Evolutionary conservation across 495 filamentous ascomycete genomes (phyloP).

Genomic region (Zalerion maritima): DNA sequence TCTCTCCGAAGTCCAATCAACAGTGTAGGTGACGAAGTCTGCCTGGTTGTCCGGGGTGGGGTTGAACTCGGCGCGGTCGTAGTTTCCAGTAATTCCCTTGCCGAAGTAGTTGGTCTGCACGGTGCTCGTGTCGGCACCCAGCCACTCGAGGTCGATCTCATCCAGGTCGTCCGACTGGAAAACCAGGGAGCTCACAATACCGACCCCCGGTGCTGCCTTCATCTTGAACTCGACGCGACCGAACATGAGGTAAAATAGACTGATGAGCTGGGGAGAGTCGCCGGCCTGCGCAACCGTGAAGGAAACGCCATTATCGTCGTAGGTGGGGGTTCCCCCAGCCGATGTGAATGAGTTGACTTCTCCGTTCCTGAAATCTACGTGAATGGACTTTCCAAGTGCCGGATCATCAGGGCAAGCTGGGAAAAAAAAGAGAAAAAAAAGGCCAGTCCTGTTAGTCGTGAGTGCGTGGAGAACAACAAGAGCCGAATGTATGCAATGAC

Average conservation of each 20-base stretch:
- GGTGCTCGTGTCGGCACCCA: conserved; percentile 44
- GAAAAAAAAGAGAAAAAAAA: conserved; percentile 3
- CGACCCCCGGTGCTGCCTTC: conserved; percentile 53
- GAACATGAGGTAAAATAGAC: conserved; percentile 73
- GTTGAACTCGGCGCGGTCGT: conserved; percentile 61
- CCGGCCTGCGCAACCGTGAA: conserved; percentile 77
- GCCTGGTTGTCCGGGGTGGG: conserved; percentile 45
- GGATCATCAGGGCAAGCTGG: conserved; percentile 57
- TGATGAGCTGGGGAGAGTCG: conserved; percentile 68
- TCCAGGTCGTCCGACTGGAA: conserved; percentile 83
- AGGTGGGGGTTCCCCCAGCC: conserved; percentile 47
- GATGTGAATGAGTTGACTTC: conserved; percentile 54
- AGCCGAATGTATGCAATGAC: conserved; percentile 10
- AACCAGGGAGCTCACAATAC: conserved; percentile 73
- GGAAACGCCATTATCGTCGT: conserved; percentile 58
- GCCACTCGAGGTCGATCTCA: conserved; percentile 88
- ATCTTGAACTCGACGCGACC: conserved; percentile 59
- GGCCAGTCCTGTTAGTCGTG: not conserved
- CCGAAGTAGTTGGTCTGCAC: conserved; percentile 92
- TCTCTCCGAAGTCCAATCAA: conserved; percentile 66
- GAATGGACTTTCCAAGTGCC: conserved; percentile 65
- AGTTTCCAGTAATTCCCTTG: conserved; percentile 64
- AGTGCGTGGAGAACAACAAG: too few relatives aligned
- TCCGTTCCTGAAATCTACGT: conserved; percentile 68
- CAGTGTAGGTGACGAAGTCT: conserved; percentile 73